Evolutionary conservation across 805 yeast genomes (phyloP), one percentile per base, ranked within the genome.

Genomic region (Ogataea polymorpha): DNA sequence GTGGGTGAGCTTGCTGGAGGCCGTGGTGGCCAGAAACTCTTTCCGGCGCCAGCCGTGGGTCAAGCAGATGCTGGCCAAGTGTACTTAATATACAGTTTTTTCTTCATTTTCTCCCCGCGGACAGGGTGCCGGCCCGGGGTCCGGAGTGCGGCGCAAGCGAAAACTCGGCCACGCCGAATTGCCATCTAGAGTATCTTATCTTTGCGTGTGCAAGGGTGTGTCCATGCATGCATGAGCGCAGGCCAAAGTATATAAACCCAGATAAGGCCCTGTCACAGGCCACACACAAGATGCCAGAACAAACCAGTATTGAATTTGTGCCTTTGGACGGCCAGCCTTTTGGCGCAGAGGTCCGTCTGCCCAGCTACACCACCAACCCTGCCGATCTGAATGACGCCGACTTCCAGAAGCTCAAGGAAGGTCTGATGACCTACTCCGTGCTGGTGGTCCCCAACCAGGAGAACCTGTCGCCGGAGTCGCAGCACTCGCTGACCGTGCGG

Each of bases 361-460:
- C 96, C 25, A 59, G 60, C 3, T 82, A 83, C 49, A 74, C 84
- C 45, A 79, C 76, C 41, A 95, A 87, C 63, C 96, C 96, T 12
- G 71, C 86, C 4, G 59, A 72, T 40, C 71, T 88, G 45, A 71
- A 67, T 47, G 86, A 82, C 3, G 75, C 64, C 5, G 93, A 87
- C 54, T 86, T 86, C 64, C 64, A 71, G 39, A 51, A 56, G 7
- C 70, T 87, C 45, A 77, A 74, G 51, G 73, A 75, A 23, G 91
- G 90, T 0, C 72, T 87, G 5, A 79, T 80, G 53, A 72, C 71
- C 7, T 65, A 88, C 58, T 74, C 86, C 38, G 95, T 88, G 7
- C 68, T 86, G 13, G 82, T 87, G 13, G 75, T 88, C 41, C 91
- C 91, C 31, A 71, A 72, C 30, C 91, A 84, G 63, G 77, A 70